Evolutionary conservation across 2,329 filamentous ascomycete species (phyloP).

Genomic region (Zymoseptoria pseudotritici): DNA sequence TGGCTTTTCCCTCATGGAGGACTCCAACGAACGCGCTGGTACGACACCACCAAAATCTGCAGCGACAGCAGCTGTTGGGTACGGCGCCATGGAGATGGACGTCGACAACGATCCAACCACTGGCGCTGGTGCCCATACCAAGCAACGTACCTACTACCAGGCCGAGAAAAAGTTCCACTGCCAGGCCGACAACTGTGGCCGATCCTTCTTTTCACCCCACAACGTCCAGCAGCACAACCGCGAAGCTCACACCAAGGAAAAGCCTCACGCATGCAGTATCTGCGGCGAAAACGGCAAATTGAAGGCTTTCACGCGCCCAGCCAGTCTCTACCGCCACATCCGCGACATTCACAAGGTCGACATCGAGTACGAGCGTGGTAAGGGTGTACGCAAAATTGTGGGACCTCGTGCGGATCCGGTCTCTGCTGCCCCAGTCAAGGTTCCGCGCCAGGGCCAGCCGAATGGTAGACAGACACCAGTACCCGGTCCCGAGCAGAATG

Average conservation of each 20-base stretch:
- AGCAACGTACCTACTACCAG: neutral
- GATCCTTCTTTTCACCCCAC: conserved; percentile 9
- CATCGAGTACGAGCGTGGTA: neutral
- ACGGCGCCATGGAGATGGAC: neutral
- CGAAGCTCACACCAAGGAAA: conserved; percentile 13
- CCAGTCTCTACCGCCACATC: conserved; percentile 2
- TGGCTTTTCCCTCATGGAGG: neutral
- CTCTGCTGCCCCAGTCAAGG: neutral
- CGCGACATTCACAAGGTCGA: neutral
- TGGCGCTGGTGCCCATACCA: neutral
- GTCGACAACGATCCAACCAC: neutral
- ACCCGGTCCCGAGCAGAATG: neutral
- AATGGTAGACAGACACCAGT: neutral
- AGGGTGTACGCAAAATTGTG: neutral
- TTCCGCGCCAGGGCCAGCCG: neutral
- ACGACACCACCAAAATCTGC: neutral
- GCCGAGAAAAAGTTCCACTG: conserved; percentile 9
- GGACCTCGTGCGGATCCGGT: neutral
- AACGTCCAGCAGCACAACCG: conserved; percentile 17
- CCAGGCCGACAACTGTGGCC: conserved; percentile 4
- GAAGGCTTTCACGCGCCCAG: conserved; percentile 1
- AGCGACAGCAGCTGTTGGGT: neutral
- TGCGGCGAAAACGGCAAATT: conserved; percentile 3
- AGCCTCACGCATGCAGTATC: conserved; percentile 9
- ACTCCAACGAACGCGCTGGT: neutral